Percentiles rank a stretch among this genome's conserved stretches.
Conservation (phyloP, 768 basidiomycete species). For the Mycena capillaripes region DNA sequence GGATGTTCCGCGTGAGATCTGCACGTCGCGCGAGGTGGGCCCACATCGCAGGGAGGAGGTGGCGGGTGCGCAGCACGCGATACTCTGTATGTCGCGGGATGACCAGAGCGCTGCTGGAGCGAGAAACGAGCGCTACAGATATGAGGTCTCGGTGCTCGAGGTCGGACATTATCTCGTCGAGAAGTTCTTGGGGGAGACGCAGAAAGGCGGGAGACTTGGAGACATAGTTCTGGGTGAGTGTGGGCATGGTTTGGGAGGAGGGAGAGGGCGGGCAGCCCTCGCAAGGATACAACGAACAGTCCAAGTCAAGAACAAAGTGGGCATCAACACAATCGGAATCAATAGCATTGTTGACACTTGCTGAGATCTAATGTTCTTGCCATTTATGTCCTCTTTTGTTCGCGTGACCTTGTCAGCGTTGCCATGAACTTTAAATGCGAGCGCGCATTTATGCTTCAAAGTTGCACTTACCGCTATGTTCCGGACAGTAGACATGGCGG, state of each 20-base stretch:
- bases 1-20: constrained; percentile 63
- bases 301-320: constrained; percentile 30
- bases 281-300: not conserved
- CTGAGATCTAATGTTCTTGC: constrained; percentile 17
- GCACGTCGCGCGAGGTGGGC: constrained; percentile 63
- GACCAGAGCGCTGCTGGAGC: constrained; percentile 50
- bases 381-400: constrained; percentile 3
- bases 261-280: not conserved
- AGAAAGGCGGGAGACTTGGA: constrained; percentile 39
- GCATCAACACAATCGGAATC: too few relatives aligned
- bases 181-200: constrained; percentile 60
- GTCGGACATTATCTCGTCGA: constrained; percentile 62
- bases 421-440: constrained; percentile 18
- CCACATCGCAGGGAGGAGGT: constrained; percentile 58
- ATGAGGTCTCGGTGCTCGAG: constrained; percentile 60
- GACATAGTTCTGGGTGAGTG: not conserved
- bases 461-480: not conserved
- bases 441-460: too few relatives aligned
- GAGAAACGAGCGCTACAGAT: constrained; percentile 60
- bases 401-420: constrained; percentile 20
- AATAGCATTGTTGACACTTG: constrained; percentile 10
- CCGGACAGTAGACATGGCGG: not conserved
- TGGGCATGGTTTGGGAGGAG: constrained; percentile 5
- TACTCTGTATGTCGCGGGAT: constrained; percentile 66
- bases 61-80: constrained; percentile 61